Evolutionary conservation across 2,329 filamentous ascomycete species (phyloP).

Genomic region (Colletotrichum filicis): DNA sequence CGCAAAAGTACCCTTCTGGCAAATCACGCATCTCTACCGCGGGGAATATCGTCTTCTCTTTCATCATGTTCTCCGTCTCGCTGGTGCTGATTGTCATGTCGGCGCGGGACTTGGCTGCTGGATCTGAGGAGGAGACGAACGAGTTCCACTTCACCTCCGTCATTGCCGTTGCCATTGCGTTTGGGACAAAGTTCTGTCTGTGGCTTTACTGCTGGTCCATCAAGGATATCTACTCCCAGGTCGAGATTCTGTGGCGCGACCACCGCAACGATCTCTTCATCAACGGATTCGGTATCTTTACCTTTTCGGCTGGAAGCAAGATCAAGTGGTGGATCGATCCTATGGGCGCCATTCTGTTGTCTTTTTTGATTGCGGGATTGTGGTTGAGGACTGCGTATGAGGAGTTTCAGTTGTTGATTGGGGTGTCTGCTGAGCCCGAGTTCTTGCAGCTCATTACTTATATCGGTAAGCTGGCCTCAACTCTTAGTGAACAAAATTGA

Average conservation of each 20-base stretch:
- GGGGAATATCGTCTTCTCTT: constrained; percentile 96
- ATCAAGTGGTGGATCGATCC: constrained; percentile 96
- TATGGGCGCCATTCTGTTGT: constrained; percentile 87
- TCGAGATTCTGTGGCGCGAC: constrained; percentile 94
- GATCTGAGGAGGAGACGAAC: constrained; percentile 63
- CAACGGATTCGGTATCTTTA: constrained; percentile 93
- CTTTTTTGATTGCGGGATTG: constrained; percentile 78
- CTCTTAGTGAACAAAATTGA: neutral
- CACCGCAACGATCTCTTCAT: constrained; percentile 98
- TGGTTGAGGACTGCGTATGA: constrained; percentile 89
- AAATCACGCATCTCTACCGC: constrained; percentile 95
- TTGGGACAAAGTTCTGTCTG: constrained; percentile 82
- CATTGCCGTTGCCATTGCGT: constrained; percentile 86
- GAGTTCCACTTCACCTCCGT: constrained; percentile 84
- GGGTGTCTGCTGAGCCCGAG: constrained; percentile 85
- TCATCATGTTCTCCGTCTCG: constrained; percentile 93
- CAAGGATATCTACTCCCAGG: constrained; percentile 90
- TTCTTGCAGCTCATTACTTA: constrained; percentile 96
- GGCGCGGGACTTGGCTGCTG: constrained; percentile 71
- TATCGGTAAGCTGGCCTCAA: constrained; percentile 63
- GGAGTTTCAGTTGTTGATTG: constrained; percentile 92
- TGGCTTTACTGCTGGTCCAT: constrained; percentile 95
- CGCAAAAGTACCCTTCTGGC: constrained; percentile 87
- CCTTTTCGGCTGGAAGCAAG: constrained; percentile 90
- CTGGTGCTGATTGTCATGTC: constrained; percentile 94